Evolutionary conservation across 495 filamentous ascomycete genomes (phyloP).

Genomic region (Penicillium pancosmium): DNA sequence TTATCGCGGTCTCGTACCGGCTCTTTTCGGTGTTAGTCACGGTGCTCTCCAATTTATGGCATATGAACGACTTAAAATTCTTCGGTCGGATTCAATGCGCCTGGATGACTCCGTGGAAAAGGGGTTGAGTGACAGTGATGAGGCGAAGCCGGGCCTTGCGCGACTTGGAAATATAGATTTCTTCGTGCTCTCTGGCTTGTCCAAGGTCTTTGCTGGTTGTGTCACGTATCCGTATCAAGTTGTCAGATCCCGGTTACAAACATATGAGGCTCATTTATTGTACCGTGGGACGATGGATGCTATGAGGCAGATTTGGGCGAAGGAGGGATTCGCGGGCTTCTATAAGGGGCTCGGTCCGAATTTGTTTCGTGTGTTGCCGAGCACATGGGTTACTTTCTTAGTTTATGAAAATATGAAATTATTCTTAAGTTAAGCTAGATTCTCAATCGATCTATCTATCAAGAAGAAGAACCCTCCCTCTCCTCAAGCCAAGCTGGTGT

Average conservation of each 20-base stretch:
- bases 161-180: conserved; percentile 74
- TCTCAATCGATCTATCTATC: too few species aligned
- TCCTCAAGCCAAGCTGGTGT: too few species aligned
- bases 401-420: conserved; percentile 92
- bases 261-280: conserved; percentile 66
- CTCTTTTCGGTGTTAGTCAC: conserved; percentile 88
- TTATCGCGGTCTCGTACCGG: conserved; percentile 80
- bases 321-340: conserved; percentile 82
- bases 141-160: conserved; percentile 1
- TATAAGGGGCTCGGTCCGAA: conserved; percentile 93
- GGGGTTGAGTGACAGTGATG: not conserved
- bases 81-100: conserved; percentile 35
- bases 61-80: conserved; percentile 83
- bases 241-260: conserved; percentile 82
- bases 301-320: conserved; percentile 67
- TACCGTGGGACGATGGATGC: conserved; percentile 77
- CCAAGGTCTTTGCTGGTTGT: conserved; percentile 84
- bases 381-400: conserved; percentile 96
- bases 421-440: conserved; percentile 15
- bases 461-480: too few species aligned
- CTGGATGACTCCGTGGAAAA: not conserved
- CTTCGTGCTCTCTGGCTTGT: conserved; percentile 72
- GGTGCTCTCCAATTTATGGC: conserved; percentile 95
- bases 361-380: conserved; percentile 83
- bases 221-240: conserved; percentile 95